Evolutionary conservation across 1,284 basidiomycete species (phyloP).

Genomic region (Ganoderma boninense): DNA sequence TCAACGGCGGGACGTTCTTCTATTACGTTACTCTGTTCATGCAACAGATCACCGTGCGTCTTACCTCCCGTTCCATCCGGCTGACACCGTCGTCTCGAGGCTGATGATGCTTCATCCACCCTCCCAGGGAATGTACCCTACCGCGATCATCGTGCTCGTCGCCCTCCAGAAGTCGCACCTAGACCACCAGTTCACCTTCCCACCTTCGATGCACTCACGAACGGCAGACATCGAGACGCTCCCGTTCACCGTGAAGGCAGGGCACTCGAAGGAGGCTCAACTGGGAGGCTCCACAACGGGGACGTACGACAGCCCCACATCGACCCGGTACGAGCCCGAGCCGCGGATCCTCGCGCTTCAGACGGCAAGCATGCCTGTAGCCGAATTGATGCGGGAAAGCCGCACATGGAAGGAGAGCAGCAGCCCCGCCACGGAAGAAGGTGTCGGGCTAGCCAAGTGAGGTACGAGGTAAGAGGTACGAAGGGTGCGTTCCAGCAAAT

Average conservation of each 20-base stretch:
- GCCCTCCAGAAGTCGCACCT: constrained; percentile 25
- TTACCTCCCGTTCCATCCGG: not conserved
- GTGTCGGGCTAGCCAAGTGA: not conserved
- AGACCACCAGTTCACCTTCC: constrained; percentile 25
- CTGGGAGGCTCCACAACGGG: not conserved
- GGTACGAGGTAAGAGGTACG: not conserved
- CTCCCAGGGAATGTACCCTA: constrained; percentile 22
- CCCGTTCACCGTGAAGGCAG: not conserved
- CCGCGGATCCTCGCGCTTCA: not conserved
- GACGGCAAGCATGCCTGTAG: not conserved
- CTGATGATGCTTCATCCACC: too few relatives aligned
- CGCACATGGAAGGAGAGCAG: not conserved
- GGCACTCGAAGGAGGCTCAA: not conserved
- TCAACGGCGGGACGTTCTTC: constrained; percentile 18
- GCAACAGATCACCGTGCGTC: constrained; percentile 21
- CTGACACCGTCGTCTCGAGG: too few relatives aligned
- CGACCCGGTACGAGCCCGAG: not conserved
- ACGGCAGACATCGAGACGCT: not conserved
- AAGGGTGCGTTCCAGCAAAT: not conserved
- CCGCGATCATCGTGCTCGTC: constrained; percentile 20
- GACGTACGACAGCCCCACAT: not conserved
- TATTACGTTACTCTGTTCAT: constrained; percentile 20
- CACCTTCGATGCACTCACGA: not conserved
- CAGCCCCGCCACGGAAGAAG: not conserved
- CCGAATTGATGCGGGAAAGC: not conserved